phyloP scores from a whole-genome alignment of 371 early-diverging fungal genomes.

The Choanephora cucurbitarum region DNA sequence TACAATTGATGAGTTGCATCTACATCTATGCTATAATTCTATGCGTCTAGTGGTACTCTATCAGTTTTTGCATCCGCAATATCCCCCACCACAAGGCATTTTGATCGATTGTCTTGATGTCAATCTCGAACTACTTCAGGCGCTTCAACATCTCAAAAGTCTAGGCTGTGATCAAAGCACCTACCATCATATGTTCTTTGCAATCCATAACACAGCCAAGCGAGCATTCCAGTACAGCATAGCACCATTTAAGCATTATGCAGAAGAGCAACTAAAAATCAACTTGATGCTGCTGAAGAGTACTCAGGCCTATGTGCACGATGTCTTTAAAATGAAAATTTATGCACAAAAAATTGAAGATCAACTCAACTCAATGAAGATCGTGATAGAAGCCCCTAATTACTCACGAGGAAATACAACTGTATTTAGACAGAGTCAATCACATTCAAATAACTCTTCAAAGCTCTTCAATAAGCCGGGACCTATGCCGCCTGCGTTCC shows the following conservation, averaged over 20 bases:
- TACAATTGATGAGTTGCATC: slow-evolving; percentile 25
- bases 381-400: not conserved
- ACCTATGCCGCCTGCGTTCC: not conserved
- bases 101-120: slow-evolving; percentile 39
- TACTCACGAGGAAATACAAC: not conserved
- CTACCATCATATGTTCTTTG: slow-evolving; percentile 54
- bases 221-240: slow-evolving; percentile 28
- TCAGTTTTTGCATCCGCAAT: slow-evolving; percentile 33
- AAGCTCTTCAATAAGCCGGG: not conserved
- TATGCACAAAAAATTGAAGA: slow-evolving; percentile 48
- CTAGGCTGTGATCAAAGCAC: slow-evolving; percentile 53
- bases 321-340: slow-evolving; percentile 45
- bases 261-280: slow-evolving; percentile 37
- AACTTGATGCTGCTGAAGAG: slow-evolving; percentile 39
- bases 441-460: not conserved
- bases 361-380: slow-evolving; percentile 27
- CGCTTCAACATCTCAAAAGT: slow-evolving; percentile 32
- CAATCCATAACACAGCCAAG: slow-evolving; percentile 47
- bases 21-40: slow-evolving; percentile 46
- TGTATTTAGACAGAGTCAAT: not conserved
- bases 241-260: slow-evolving; percentile 3
- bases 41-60: slow-evolving; percentile 46
- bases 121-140: slow-evolving; percentile 35
- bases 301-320: slow-evolving; percentile 45
- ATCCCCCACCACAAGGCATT: slow-evolving; percentile 28